Base-by-base conservation (phyloP, 2,329 filamentous ascomycete species). In the Neophaeococcomyces aloes region DNA sequence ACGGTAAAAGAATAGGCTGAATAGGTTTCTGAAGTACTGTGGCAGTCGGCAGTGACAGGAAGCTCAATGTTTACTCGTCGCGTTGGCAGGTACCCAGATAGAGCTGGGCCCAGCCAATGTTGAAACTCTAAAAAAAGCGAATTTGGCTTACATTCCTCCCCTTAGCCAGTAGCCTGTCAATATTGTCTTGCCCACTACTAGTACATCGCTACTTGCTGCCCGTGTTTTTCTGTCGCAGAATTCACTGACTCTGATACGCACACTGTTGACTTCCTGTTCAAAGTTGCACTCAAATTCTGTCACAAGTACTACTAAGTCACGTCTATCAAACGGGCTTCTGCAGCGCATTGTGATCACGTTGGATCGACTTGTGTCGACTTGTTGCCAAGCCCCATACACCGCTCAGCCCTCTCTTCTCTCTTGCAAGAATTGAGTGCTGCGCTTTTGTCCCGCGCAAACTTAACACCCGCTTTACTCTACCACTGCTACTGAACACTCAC, bases 391-490 rank as follows among this genome's bases (percentile, higher is more conserved):
- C 30, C 11, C 23, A 34, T 42, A 42, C 39, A 42, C 39, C 39
- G 39, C 39, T 42, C 39, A 35, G 39, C 39, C 39, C 39, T 42
- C 39, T 35, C 31, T 27, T 18, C 29, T 41, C 29, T n/a, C 38
- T 42, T 7, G 31, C 39, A 42, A 35, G 21, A 25, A 17, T 42
- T 35, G 39, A 42, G 30, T 23, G 27, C 29, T 42, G 31, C 31
- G 30, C n/a, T 34, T 34, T 42, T 42, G 39, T 42, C 39, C 39
- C 39, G 39, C 39, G 39, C 39, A 42, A 42, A 32, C 17, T 23
- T 29, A 19, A 34, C 39, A 33, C 38, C 29, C 30, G 19, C 30
- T 42, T 42, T 19, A 27, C n/a, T 18, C 18, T 27, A 21, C 39
- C 31, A 42, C 31, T 42, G 39, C 39, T 32, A 33, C 14, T n/a